phyloP scores from a whole-genome alignment of 352 stramenopile species.

The Blastocystis sp. region DNA sequence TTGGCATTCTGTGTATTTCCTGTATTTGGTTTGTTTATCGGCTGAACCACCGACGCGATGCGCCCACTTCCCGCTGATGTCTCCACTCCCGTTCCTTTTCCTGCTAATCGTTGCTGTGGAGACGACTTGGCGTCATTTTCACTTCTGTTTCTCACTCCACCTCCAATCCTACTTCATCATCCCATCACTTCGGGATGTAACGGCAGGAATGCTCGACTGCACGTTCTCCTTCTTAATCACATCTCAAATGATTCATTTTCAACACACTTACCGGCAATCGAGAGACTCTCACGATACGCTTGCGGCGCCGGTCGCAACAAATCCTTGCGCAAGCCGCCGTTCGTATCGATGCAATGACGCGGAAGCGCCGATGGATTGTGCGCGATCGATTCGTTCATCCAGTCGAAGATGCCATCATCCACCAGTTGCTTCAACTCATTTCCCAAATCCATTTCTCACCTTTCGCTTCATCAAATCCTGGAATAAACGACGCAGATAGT shows the following conservation, averaged over 20 bases:
- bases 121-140: neutral
- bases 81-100: neutral
- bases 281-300: neutral
- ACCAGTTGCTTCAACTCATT: slow-evolving; percentile 19
- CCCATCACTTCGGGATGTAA: neutral
- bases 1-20: neutral
- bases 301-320: slow-evolving; percentile 10
- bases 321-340: neutral
- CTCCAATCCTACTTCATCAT: neutral
- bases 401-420: slow-evolving; percentile 51
- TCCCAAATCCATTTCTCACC: neutral
- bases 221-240: neutral
- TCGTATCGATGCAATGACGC: slow-evolving; percentile 1
- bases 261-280: neutral
- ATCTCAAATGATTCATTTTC: too few relatives aligned
- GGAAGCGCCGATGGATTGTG: slow-evolving; percentile 40
- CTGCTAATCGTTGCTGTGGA: neutral
- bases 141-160: neutral
- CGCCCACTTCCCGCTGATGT: neutral
- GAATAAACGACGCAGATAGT: slow-evolving; percentile 78
- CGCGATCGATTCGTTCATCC: slow-evolving; percentile 46
- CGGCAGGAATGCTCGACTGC: neutral
- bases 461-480: slow-evolving; percentile 57
- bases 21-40: neutral
- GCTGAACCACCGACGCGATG: neutral